Evolutionary conservation across 768 basidiomycete genomes (phyloP), one percentile per base, ranked within the genome.

Genomic region (Strobilomyces echinocephalus): DNA sequence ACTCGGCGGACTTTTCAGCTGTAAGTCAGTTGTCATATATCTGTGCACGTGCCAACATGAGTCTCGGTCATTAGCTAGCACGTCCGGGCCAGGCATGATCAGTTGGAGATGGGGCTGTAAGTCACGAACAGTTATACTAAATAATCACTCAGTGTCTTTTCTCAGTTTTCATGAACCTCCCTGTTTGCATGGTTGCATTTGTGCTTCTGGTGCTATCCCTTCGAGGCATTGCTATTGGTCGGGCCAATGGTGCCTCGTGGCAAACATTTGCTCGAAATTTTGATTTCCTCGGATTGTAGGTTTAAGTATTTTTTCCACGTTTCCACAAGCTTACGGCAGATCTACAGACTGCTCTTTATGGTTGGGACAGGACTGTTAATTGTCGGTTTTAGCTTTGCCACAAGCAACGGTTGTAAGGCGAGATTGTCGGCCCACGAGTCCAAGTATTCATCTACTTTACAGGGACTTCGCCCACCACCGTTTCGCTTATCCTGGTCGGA

Each of bases 71-170:
- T 33, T 16, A 72, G 65, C 70, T 50, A 67, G 67, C 50, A 55
- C 63, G 24, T 48, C 46, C 26, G n/a, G 41, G 20, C 61, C 62
- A 30, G 52, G 47, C 28, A 42, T 47, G 33, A 60, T 86, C 50
- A 82, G 75, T 62, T 93, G 90, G 90, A 77, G 91, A 78, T 92
- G 87, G 85, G 87, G 82, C 49, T 93, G 90, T 92, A 71, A 73
- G 90, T 77, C 18, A 35, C 31, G 26, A 16, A 54, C 20, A 20
- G 12, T 53, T 11, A 39, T 57, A 31, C 18, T 55, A 56, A 56
- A 50, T 56, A 45, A n/a, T 50, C 52, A 46, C 58, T 57, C 53
- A 63, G 61, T 53, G 46, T 46, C 28, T 44, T 49, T 46, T 46
- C 47, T 42, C 68, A 92, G 90, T 93, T 68, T 91, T 83, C 66